Base-by-base conservation (phyloP, 345 rosid genomes). In the Microthlaspi erraticum region DNA sequence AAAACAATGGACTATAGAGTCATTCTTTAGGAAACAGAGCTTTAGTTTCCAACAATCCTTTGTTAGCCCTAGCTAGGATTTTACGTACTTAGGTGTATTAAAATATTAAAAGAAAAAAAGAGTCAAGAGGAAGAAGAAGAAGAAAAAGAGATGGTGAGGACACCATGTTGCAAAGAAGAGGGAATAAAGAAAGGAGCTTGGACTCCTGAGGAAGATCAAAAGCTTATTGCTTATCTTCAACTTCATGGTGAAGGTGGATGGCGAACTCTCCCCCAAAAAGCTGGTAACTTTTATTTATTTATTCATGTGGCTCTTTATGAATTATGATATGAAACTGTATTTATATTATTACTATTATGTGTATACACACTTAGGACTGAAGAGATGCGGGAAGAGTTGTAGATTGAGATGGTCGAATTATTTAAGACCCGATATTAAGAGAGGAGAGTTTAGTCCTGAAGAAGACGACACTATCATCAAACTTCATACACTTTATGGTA, bases 361-460 rank as follows among this genome's bases (percentile, higher is more conserved):
- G 39, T 63, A 37, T 20, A 37, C 39, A n/a, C 45, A 20, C 50
- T 13, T 45, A 81, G 87, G 77, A 57, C 63, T 83, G 20, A 73
- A 72, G 59, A 77, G 87, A 58, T 79, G 83, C 37, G 85, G 87
- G 34, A 83, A 77, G 75, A 83, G 85, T 69, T 81, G 87, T 41
- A 64, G 87, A 66, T 41, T 83, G 49, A 77, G 87, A 66, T 83
- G 87, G 85, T 61, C 70, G 1, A 83, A 83, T 69, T 83, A 83
- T 39, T 72, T 83, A 8, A 78, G 83, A 59, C 86, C 86, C 11
- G 85, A 80, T n/a, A 79, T 83, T 17, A 81, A 72, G 62, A 83
- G 87, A 81, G 87, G 83, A 14, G 79, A 77, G 20, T 83, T 83
- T 62, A 81, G 63, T 36, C 54, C 53, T 0, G 72, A 83, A 50